Conservation (phyloP, 352 stramenopile genomes). For the Phytophthora megakarya region DNA sequence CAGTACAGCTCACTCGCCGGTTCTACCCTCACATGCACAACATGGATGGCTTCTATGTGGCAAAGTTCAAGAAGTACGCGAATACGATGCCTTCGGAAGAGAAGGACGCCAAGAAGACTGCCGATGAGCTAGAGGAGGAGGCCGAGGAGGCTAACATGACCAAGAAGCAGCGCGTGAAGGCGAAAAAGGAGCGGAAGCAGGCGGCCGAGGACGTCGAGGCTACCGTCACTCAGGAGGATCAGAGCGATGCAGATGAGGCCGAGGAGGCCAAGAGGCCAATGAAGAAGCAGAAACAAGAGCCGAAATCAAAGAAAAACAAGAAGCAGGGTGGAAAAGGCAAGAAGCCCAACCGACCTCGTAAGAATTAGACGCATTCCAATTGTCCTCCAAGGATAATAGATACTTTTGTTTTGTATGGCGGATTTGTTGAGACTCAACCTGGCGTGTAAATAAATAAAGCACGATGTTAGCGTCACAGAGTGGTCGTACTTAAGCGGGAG, state of each 20-base stretch:
- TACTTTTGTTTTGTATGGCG: constrained; percentile 37
- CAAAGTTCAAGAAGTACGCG: constrained; percentile 99
- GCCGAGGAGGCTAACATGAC: constrained; percentile 73
- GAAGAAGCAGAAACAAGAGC: constrained; percentile 59
- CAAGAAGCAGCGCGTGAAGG: constrained; percentile 85
- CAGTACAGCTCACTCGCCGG: constrained; percentile 92
- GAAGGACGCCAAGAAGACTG: constrained; percentile 74
- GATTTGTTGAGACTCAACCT: too few relatives aligned
- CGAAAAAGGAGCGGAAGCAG: constrained; percentile 76
- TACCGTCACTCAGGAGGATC: constrained; percentile 57
- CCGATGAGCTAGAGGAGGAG: constrained; percentile 71
- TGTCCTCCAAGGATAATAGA: constrained; percentile 33
- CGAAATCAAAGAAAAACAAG: constrained; percentile 40
- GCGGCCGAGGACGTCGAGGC: constrained; percentile 75
- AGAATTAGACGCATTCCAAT: constrained; percentile 47
- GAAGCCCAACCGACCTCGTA: constrained; percentile 43
- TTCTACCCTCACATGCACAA: constrained; percentile 99
- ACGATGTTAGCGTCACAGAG: too few relatives aligned
- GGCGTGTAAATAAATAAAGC: too few relatives aligned
- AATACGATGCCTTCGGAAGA: constrained; percentile 89
- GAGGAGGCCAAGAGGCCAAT: constrained; percentile 38
- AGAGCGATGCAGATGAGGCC: constrained; percentile 56
- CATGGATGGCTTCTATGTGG: constrained; percentile 99
- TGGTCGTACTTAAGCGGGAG: too few relatives aligned
- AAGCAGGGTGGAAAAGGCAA: constrained; percentile 42